phyloP scores from a whole-genome alignment of 2,329 filamentous ascomycete genomes.

The Diaporthe eres region DNA sequence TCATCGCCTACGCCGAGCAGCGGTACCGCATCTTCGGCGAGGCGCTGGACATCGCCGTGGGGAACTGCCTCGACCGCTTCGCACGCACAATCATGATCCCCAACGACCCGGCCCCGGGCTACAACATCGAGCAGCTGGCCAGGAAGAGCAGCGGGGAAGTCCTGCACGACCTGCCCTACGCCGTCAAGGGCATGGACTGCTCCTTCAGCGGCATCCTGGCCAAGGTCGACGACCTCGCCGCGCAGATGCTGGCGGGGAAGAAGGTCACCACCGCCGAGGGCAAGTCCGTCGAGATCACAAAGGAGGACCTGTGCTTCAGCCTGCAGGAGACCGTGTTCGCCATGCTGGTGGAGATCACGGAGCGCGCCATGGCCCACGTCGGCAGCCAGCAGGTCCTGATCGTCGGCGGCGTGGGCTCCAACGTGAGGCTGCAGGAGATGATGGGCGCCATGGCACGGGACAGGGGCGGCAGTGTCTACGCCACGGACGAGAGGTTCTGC shows the following conservation, averaged over 20 bases:
- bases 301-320: constrained; percentile 91
- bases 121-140: constrained; percentile 97
- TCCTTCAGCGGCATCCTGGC: constrained; percentile 95
- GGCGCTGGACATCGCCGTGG: constrained; percentile 96
- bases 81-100: constrained; percentile 90
- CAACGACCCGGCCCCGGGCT: constrained; percentile 96
- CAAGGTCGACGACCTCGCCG: constrained; percentile 83
- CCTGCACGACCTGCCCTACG: constrained; percentile 91
- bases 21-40: constrained; percentile 98
- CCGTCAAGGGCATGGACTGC: constrained; percentile 99
- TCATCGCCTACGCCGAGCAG: constrained; percentile 75
- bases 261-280: constrained; percentile 61
- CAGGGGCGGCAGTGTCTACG: constrained; percentile 89
- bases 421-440: constrained; percentile 96
- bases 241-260: constrained; percentile 68
- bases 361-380: constrained; percentile 98
- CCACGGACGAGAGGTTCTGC: constrained; percentile 97
- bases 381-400: constrained; percentile 92
- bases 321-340: constrained; percentile 96
- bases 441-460: constrained; percentile 96
- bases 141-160: constrained; percentile 73
- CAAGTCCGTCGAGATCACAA: constrained; percentile 70
- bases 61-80: constrained; percentile 97
- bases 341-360: constrained; percentile 98
- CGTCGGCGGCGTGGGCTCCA: constrained; percentile 95